Evolutionary conservation across 495 filamentous ascomycete species (phyloP).

Genomic region (Podospora sp.): DNA sequence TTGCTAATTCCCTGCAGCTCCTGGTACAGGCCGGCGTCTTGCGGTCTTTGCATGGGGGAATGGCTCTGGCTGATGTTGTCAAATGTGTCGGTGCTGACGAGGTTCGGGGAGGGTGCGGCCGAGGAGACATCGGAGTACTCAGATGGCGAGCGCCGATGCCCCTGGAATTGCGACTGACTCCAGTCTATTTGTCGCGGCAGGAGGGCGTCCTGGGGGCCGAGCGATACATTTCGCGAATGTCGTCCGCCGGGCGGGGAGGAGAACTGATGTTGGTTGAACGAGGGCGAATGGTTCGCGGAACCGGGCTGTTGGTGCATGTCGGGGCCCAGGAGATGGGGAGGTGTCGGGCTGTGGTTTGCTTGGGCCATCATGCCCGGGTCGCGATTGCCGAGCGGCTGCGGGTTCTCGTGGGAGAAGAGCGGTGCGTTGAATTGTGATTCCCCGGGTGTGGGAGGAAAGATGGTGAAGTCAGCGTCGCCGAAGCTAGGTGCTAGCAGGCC

Average conservation of each 20-base stretch:
- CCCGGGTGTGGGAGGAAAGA: constrained; percentile 48
- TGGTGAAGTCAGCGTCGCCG: constrained; percentile 54
- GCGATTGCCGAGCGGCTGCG: constrained; percentile 54
- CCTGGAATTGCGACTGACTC: constrained; percentile 70
- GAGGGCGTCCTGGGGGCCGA: constrained; percentile 77
- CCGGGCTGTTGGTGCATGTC: constrained; percentile 54
- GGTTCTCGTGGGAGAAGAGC: constrained; percentile 50
- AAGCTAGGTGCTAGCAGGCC: constrained; percentile 46
- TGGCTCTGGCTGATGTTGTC: constrained; percentile 71
- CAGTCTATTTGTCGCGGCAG: constrained; percentile 70
- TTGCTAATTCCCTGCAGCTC: constrained; percentile 74
- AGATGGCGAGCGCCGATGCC: constrained; percentile 80
- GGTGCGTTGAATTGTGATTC: constrained; percentile 52
- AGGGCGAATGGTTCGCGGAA: constrained; percentile 60
- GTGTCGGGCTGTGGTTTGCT: constrained; percentile 58
- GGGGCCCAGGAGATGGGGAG: constrained; percentile 70
- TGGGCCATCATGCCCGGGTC: constrained; percentile 72
- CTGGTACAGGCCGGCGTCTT: constrained; percentile 73
- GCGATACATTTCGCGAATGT: constrained; percentile 78
- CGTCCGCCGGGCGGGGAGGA: constrained; percentile 52
- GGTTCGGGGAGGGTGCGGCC: constrained; percentile 75
- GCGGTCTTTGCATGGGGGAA: constrained; percentile 77
- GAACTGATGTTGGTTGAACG: constrained; percentile 60
- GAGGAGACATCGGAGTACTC: constrained; percentile 89
- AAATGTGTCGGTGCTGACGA: constrained; percentile 77